Evolutionary conservation across 495 filamentous ascomycete species (phyloP).

Genomic region (Pyronema omphalodes): DNA sequence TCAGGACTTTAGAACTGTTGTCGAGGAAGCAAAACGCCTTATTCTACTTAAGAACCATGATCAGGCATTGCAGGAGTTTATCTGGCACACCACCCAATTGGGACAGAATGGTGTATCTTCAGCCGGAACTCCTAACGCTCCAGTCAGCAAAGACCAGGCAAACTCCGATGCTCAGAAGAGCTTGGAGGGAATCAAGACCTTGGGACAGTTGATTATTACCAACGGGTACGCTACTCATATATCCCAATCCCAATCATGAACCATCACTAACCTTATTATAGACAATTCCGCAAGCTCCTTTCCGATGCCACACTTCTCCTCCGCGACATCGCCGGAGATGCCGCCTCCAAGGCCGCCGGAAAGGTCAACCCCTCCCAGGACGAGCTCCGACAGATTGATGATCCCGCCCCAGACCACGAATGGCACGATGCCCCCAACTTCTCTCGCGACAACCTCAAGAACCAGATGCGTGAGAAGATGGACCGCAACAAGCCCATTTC

Average conservation of each 20-base stretch:
- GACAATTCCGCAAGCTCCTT: conserved; percentile 29
- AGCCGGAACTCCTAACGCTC: conserved; percentile 39
- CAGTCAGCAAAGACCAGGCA: conserved; percentile 54
- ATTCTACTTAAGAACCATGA: conserved; percentile 92
- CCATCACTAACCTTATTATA: conserved; percentile 18
- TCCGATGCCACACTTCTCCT: conserved; percentile 68
- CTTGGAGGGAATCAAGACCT: conserved; percentile 66
- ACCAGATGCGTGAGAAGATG: conserved; percentile 41
- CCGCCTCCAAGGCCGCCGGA: conserved; percentile 62
- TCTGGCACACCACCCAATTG: conserved; percentile 75
- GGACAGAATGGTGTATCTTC: conserved; percentile 32
- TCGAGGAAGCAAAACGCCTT: conserved; percentile 71
- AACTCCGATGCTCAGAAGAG: conserved; percentile 36
- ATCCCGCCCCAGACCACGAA: conserved; percentile 67
- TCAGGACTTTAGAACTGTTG: conserved; percentile 57
- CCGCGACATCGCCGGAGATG: conserved; percentile 81
- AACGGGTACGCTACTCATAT: conserved; percentile 49
- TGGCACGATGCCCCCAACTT: conserved; percentile 85
- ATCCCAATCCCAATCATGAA: neutral
- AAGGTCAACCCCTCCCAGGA: conserved; percentile 65
- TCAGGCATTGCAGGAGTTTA: conserved; percentile 86
- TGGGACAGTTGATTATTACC: conserved; percentile 78
- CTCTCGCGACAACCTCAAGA: conserved; percentile 49
- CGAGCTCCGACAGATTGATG: conserved; percentile 55
- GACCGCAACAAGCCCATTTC: conserved; percentile 39